These are phyloP conservation scores for Clarireedia monteithiana DNA, from an alignment of 2,329 filamentous ascomycete genomes.

Conservation along the genomic window DNA sequence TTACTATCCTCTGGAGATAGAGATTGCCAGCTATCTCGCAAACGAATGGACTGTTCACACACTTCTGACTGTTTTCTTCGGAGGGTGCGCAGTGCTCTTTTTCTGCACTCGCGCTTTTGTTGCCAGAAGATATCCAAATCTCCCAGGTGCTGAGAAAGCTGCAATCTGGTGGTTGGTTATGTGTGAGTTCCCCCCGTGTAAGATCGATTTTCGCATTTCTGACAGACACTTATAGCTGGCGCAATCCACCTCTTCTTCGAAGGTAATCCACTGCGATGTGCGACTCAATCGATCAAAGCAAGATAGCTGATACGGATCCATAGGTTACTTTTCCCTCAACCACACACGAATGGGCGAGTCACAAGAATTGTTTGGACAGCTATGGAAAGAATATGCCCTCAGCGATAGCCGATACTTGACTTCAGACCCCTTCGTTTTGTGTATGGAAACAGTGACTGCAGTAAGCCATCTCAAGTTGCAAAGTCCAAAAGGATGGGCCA, in stretches of 20 bases:
- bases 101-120: constrained; percentile 45
- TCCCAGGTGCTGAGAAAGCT: constrained; percentile 47
- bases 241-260: constrained; percentile 27
- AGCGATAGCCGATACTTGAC: constrained; percentile 49
- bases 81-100: constrained; percentile 50
- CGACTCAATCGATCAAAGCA: background rate
- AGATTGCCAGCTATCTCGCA: constrained; percentile 54
- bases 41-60: constrained; percentile 54
- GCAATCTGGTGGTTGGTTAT: constrained; percentile 70
- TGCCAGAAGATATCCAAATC: constrained; percentile 42
- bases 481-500: background rate
- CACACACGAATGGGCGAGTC: constrained; percentile 34
- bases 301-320: background rate
- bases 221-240: constrained; percentile 19
- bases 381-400: constrained; percentile 52
- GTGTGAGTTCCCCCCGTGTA: constrained; percentile 39
- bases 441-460: constrained; percentile 48
- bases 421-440: constrained; percentile 44
- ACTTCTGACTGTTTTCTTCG: constrained; percentile 53
- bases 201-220: background rate
- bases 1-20: constrained; percentile 61
- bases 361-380: constrained; percentile 41
- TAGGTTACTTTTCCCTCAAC: constrained; percentile 41
- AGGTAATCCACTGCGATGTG: constrained; percentile 23
- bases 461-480: constrained; percentile 14